Conservation (phyloP, 371 early-diverging fungal species). For the Mucor piriformis region DNA sequence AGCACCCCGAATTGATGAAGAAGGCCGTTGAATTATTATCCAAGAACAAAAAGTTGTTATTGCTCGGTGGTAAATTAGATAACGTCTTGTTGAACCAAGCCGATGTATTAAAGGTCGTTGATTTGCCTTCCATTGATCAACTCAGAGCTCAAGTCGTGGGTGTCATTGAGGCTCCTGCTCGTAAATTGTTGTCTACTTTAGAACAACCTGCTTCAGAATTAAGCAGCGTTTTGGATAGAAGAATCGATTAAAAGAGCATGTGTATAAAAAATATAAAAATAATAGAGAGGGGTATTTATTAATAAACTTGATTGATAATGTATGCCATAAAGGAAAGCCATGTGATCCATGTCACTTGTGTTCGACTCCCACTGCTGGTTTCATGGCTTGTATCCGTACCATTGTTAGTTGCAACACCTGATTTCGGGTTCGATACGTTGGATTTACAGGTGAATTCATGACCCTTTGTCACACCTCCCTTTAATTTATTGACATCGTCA, state of each 20-base stretch:
- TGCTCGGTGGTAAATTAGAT: constrained; percentile 70
- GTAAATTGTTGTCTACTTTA: constrained; percentile 56
- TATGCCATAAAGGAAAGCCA: constrained; percentile 2
- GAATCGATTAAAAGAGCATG: constrained; percentile 26
- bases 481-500: constrained; percentile 36
- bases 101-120: constrained; percentile 58
- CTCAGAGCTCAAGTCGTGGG: constrained; percentile 61
- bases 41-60: constrained; percentile 65
- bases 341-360: neutral
- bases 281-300: neutral
- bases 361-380: neutral
- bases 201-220: constrained; percentile 50
- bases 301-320: neutral
- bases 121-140: constrained; percentile 59
- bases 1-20: constrained; percentile 47
- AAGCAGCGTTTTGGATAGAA: constrained; percentile 51
- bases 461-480: constrained; percentile 46
- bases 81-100: constrained; percentile 53
- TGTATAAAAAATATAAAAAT: constrained; percentile 1
- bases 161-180: constrained; percentile 60
- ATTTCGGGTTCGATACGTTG: constrained; percentile 37
- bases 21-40: constrained; percentile 50
- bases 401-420: constrained; percentile 14
- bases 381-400: neutral
- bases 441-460: constrained; percentile 44